These are phyloP conservation scores for Trichosanthes cucumerina DNA, from an alignment of 306 rosid genomes.

Conservation along the genomic window DNA sequence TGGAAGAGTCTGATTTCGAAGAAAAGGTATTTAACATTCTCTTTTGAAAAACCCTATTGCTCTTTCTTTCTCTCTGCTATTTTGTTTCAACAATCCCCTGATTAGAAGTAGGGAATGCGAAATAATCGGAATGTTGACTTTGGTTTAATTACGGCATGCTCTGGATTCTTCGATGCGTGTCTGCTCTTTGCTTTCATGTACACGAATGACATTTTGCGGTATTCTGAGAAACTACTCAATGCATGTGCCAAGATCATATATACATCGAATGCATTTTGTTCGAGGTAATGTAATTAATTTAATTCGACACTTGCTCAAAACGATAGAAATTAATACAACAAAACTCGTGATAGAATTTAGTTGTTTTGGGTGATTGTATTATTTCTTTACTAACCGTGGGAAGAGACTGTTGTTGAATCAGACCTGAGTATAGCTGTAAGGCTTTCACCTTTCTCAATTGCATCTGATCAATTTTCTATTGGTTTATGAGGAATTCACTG, in stretches of 20 bases:
- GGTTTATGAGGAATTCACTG: not conserved
- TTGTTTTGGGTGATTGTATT: not conserved
- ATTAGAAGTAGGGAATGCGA: not conserved
- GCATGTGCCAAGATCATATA: not conserved
- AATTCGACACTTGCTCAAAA: not conserved
- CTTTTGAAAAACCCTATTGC: not conserved
- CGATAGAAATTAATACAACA: not conserved
- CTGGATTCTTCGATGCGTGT: not conserved
- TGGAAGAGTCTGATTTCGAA: constrained; percentile 85
- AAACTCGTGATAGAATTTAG: not conserved
- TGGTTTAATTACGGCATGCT: not conserved
- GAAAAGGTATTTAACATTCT: constrained; percentile 44
- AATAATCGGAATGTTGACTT: not conserved
- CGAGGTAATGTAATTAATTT: not conserved
- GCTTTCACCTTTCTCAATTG: not conserved
- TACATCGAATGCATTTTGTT: not conserved
- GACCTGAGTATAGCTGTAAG: not conserved
- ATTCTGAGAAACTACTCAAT: not conserved
- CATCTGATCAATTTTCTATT: not conserved
- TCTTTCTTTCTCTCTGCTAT: not conserved
- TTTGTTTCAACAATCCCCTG: not conserved
- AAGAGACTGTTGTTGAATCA: not conserved
- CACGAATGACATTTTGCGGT: not conserved
- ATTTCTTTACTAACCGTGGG: not conserved
- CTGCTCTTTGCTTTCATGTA: not conserved